Conservation (phyloP, 352 stramenopile genomes). For the Phytophthora sansomeana region DNA sequence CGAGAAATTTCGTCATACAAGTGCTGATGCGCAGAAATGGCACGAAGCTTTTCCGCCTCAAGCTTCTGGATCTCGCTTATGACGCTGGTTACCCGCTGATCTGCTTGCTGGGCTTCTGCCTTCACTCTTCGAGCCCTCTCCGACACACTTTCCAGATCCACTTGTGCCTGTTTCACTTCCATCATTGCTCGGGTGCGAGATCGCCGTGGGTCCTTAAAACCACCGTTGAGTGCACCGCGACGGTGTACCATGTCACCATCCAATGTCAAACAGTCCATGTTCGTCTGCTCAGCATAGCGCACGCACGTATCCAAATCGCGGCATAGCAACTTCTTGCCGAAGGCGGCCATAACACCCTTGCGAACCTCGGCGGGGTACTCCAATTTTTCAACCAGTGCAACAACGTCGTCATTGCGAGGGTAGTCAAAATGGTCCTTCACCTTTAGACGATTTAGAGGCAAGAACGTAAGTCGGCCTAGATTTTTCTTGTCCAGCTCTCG, state of each 20-base stretch:
- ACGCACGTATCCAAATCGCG: slow-evolving; percentile 92
- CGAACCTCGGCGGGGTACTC: slow-evolving; percentile 88
- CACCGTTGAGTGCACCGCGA: slow-evolving; percentile 96
- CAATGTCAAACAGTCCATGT: slow-evolving; percentile 99
- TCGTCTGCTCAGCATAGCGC: slow-evolving; percentile 77
- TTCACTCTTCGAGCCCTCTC: slow-evolving; percentile 87
- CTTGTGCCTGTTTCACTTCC: slow-evolving; percentile 82
- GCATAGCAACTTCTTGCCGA: slow-evolving; percentile 98
- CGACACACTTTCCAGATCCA: slow-evolving; percentile 73
- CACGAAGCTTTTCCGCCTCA: slow-evolving; percentile 80
- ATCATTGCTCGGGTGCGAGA: slow-evolving; percentile 86
- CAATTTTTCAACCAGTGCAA: slow-evolving; percentile 89
- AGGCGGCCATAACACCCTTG: slow-evolving; percentile 95
- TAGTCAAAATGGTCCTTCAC: slow-evolving; percentile 85
- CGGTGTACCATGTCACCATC: slow-evolving; percentile 98
- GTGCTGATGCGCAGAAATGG: slow-evolving; percentile 74
- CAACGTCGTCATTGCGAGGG: slow-evolving; percentile 79
- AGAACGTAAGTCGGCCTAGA: slow-evolving; percentile 97
- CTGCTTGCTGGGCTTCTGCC: slow-evolving; percentile 89
- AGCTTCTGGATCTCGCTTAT: slow-evolving; percentile 88
- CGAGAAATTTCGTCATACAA: slow-evolving; percentile 87
- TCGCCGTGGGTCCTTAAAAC: slow-evolving; percentile 93
- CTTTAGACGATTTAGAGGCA: slow-evolving; percentile 94
- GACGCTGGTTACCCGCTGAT: slow-evolving; percentile 88
- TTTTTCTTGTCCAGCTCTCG: slow-evolving; percentile 94